Conservation (phyloP, 177 flowering plant species). For the Vitis hybrid region DNA sequence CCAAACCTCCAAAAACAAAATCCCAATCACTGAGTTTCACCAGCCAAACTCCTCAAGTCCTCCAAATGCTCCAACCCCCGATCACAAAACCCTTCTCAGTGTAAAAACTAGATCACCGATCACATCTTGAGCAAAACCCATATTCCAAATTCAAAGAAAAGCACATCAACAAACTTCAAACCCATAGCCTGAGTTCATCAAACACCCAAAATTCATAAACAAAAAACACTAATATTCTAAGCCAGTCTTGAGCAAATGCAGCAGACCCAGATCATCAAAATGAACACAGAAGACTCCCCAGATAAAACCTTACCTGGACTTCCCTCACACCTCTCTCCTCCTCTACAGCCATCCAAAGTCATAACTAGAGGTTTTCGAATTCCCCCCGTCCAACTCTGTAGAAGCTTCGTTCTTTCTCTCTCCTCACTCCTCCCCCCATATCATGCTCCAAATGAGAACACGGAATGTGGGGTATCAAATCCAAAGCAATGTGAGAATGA, state of each 20-base stretch:
- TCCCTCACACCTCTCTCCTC: too few relatives aligned
- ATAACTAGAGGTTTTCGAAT: not conserved
- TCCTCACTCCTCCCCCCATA: not conserved
- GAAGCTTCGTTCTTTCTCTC: not conserved
- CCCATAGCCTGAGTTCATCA: constrained; percentile 2
- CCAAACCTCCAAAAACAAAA: constrained; percentile 4
- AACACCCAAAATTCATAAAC: not conserved
- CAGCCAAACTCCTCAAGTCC: constrained; percentile 8
- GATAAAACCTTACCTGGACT: too few relatives aligned
- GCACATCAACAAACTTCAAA: not conserved
- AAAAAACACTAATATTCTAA: not conserved
- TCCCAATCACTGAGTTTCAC: constrained; percentile 16
- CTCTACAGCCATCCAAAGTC: not conserved
- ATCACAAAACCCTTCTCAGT: constrained; percentile 5
- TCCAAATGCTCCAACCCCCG: constrained; percentile 2
- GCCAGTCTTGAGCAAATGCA: too few relatives aligned
- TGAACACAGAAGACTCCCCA: too few relatives aligned
- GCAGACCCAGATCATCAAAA: not conserved
- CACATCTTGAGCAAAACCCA: constrained; percentile 5
- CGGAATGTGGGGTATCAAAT: constrained; percentile 21
- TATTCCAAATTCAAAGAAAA: not conserved
- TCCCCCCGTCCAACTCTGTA: not conserved
- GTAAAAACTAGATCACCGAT: constrained; percentile 11
- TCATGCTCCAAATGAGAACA: constrained; percentile 3
- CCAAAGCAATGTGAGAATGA: constrained; percentile 12